Evolutionary conservation across 495 filamentous ascomycete species (phyloP).

Genomic region (Pyrenopolyporus hunteri): DNA sequence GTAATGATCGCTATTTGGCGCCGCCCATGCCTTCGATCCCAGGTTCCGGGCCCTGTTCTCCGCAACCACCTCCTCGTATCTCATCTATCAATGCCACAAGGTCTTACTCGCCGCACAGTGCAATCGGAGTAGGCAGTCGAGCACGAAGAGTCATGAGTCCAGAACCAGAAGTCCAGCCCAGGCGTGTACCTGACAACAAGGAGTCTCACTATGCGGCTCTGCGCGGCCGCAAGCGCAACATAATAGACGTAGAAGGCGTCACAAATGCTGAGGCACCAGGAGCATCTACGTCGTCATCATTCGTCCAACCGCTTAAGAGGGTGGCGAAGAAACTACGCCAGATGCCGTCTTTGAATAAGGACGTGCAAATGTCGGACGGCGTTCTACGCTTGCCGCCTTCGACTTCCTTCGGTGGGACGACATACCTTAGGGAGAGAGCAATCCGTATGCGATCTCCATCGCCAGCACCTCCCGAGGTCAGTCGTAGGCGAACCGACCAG

Average conservation of each 20-base stretch:
- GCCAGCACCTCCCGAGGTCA: conserved; percentile 6
- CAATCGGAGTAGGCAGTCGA: conserved; percentile 1
- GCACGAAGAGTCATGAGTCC: conserved; percentile 2
- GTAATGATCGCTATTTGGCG: conserved; percentile 15
- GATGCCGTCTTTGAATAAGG: conserved; percentile 30
- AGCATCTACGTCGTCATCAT: conserved; percentile 23
- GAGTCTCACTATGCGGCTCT: conserved; percentile 21
- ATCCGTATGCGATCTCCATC: conserved; percentile 37
- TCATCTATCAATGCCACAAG: conserved; percentile 20
- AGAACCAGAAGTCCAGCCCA: conserved; percentile 2
- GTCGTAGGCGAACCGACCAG: conserved; percentile 2
- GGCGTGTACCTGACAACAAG: conserved; percentile 9
- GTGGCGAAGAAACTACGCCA: conserved; percentile 41
- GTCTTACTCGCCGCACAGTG: conserved; percentile 18
- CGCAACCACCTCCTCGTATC: conserved; percentile 21
- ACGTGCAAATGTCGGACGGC: conserved; percentile 23
- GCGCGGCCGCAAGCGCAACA: conserved; percentile 38
- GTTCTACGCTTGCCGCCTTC: conserved; percentile 29
- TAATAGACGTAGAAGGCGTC: conserved; percentile 12
- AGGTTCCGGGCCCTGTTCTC: conserved; percentile 22
- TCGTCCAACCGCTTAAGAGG: conserved; percentile 41
- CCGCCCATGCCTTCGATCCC: conserved; percentile 33
- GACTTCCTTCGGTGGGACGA: conserved; percentile 22
- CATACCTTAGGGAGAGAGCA: conserved; percentile 27
- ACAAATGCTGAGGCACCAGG: conserved; percentile 8